Conservation (phyloP, 768 basidiomycete genomes). For the Suillus americanus region DNA sequence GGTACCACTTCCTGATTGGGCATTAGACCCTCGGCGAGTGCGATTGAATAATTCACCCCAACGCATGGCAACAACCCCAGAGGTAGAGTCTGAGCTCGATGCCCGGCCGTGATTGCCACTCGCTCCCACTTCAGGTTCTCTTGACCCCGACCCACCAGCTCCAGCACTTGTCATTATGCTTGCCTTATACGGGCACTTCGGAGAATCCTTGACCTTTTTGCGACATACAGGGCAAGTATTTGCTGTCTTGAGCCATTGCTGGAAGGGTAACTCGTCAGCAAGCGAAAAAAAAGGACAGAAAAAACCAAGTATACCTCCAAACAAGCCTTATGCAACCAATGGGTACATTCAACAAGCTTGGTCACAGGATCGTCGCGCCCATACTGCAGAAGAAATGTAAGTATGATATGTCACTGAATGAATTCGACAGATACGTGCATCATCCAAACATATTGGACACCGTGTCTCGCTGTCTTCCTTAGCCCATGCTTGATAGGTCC, state of each 20-base stretch:
- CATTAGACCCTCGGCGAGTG: background rate
- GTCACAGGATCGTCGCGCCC: constrained; percentile 57
- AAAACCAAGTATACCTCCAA: constrained; percentile 52
- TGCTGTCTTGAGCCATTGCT: constrained; percentile 83
- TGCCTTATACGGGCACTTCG: constrained; percentile 3
- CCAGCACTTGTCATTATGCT: background rate
- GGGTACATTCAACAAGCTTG: constrained; percentile 67
- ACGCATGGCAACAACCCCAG: background rate
- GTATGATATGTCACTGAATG: constrained; percentile 1
- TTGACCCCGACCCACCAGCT: background rate
- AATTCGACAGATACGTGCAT: constrained; percentile 49
- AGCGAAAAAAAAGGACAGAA: background rate
- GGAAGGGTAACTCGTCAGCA: constrained; percentile 6
- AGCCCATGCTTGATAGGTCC: constrained; percentile 67
- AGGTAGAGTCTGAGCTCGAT: background rate
- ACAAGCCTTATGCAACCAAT: constrained; percentile 81
- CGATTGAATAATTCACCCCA: background rate
- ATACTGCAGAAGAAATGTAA: constrained; percentile 48
- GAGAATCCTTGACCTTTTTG: constrained; percentile 43
- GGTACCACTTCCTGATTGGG: background rate
- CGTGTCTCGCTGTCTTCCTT: constrained; percentile 64
- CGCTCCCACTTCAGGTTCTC: background rate
- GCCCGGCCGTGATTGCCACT: background rate
- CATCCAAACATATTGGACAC: constrained; percentile 85
- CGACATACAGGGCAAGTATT: constrained; percentile 84